Conservation (phyloP, 192 early-diverging fungal genomes). For the Coemansia sp. region DNA sequence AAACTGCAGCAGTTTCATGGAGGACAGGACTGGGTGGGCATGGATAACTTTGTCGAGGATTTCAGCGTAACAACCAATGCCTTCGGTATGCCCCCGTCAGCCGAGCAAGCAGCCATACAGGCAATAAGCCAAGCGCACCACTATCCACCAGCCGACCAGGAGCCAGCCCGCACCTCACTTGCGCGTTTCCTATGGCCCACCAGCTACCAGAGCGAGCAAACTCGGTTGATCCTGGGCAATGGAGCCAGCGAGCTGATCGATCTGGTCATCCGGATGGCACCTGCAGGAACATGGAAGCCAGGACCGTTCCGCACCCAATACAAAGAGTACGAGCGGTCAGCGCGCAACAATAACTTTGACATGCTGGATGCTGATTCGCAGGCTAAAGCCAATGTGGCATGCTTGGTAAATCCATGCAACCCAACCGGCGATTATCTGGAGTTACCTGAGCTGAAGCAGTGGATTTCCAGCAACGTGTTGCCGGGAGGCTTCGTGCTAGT, state of each 20-base stretch:
- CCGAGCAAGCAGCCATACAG: constrained; percentile 69
- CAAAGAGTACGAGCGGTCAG: constrained; percentile 87
- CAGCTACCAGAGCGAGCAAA: constrained; percentile 55
- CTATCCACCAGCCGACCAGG: constrained; percentile 89
- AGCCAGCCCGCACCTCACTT: constrained; percentile 80
- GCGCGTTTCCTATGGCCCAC: constrained; percentile 78
- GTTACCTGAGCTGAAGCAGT: constrained; percentile 69
- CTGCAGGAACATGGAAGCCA: constrained; percentile 77
- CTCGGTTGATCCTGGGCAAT: constrained; percentile 78
- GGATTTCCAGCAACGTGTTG: constrained; percentile 72
- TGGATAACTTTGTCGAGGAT: constrained; percentile 89
- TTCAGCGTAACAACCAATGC: constrained; percentile 90
- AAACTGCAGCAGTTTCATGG: constrained; percentile 87
- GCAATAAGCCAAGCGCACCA: constrained; percentile 71
- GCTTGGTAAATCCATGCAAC: constrained; percentile 91
- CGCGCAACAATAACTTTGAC: constrained; percentile 67
- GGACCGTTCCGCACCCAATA: constrained; percentile 84
- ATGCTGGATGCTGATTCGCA: constrained; percentile 59
- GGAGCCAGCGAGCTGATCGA: constrained; percentile 91
- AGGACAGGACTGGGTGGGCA: constrained; percentile 78
- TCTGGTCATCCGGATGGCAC: constrained; percentile 75
- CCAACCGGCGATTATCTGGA: constrained; percentile 85
- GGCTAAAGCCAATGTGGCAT: constrained; percentile 67
- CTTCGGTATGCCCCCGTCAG: constrained; percentile 74
- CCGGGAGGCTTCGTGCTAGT: constrained; percentile 79